Base-by-base conservation (phyloP, 345 rosid species). In the Rhizophora mangle region DNA sequence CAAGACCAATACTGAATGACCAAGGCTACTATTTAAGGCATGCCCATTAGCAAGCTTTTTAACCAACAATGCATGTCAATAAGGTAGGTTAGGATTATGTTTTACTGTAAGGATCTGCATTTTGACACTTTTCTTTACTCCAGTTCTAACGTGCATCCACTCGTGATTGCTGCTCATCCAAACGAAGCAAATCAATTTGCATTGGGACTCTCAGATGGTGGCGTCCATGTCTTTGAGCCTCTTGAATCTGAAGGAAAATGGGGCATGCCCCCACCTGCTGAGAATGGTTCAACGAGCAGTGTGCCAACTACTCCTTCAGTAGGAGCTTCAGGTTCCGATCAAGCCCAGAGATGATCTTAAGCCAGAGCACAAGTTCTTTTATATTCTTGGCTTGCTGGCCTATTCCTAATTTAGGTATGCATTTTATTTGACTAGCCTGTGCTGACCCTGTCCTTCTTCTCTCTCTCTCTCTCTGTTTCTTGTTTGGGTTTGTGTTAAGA, bases 111-210 rank as follows among this genome's bases (percentile, higher is more conserved):
- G 18, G 49, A 43, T 43, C 49, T 43, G 49, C 49, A 43, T 43
- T 43, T 13, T 43, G 18, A 43, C 49, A 55, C 29, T 66, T 60
- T 51, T 20, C 49, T 60, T 8, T 64, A 76, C 78, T 78, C 34
- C 71, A 67, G 76, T 16, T 67, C 67, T 26, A 68, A 69, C 8
- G 58, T 72, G 62, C 74, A 80, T 65, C 95, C 92, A 0, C 58
- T 85, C 5, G 92, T 85, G 32, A 78, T 86, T 49, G 82, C 97
- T 4, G 76, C 95, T 63, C 93, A 89, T 52, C 93, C 95, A 3
- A 89, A 82, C 62, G 93, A 91, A 62, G 85, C 90, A 22, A 86
- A 86, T 64, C 95, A 87, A 63, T 74, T 87, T 43, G 89, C 91
- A 0, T 75, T 87, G 54, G 97, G 97, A 52, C 79, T 89, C 32